Percentiles rank a stretch among this genome's conserved stretches.
phyloP scores from a whole-genome alignment of 2,329 filamentous ascomycete species.

The Elsinoe batatas region DNA sequence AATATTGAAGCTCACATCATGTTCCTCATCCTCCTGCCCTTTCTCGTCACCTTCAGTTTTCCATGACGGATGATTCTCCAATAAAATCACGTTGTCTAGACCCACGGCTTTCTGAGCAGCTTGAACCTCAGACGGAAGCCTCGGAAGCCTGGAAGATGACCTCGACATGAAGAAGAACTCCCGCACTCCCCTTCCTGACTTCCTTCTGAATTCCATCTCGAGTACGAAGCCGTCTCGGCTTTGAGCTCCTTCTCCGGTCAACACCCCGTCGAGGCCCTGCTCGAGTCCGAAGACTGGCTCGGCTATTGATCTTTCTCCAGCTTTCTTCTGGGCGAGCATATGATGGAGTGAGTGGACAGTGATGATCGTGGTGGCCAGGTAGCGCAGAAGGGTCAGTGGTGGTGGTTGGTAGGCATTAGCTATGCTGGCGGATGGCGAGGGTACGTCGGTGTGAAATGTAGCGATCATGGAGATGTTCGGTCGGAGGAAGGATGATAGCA shows the following conservation, averaged over 20 bases:
- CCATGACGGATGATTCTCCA: constrained; percentile 70
- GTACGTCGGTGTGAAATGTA: constrained; percentile 74
- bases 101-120: constrained; percentile 8
- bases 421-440: constrained; percentile 35
- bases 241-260: constrained; percentile 55
- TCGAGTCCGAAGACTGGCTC: constrained; percentile 70
- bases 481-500: constrained; percentile 59
- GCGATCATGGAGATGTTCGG: constrained; percentile 63
- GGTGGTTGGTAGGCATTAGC: constrained; percentile 49
- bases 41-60: constrained; percentile 32
- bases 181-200: constrained; percentile 65
- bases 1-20: constrained; percentile 68
- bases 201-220: constrained; percentile 75
- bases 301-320: constrained; percentile 61
- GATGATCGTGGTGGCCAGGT: constrained; percentile 82
- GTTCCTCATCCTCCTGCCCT: constrained; percentile 40
- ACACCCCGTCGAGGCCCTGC: constrained; percentile 67
- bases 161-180: constrained; percentile 55
- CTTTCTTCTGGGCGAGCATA: constrained; percentile 62
- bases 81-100: constrained; percentile 42
- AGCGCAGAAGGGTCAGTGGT: constrained; percentile 62
- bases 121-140: not conserved
- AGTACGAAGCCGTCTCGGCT: constrained; percentile 55
- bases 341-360: constrained; percentile 64
- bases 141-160: not conserved